These are phyloP conservation scores for Gnetum montanum DNA, from an alignment of 75 land plant species.

Conservation along the genomic window DNA sequence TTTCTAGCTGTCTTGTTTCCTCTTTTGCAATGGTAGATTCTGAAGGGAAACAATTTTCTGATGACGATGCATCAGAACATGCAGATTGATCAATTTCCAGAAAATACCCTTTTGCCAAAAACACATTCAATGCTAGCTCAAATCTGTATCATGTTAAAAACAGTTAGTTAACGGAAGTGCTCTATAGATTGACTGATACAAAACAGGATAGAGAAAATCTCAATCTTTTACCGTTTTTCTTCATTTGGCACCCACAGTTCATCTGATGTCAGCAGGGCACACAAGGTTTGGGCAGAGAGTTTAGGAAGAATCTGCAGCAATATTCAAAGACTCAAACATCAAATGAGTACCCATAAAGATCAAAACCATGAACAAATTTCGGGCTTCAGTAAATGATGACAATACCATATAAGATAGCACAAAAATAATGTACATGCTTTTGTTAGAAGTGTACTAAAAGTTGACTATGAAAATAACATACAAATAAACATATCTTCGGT, in stretches of 20 bases:
- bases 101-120: constrained; percentile 51
- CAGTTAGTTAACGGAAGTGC: background rate
- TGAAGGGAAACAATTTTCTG: background rate
- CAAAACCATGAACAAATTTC: too few relatives aligned
- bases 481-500: too few relatives aligned
- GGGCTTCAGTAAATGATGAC: too few relatives aligned
- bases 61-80: constrained; percentile 1
- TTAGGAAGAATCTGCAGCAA: constrained; percentile 70
- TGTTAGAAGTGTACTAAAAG: too few relatives aligned
- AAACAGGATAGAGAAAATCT: background rate
- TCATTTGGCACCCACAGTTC: constrained; percentile 92
- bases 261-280: constrained; percentile 82
- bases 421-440: too few relatives aligned
- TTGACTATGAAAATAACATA: too few relatives aligned
- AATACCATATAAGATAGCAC: too few relatives aligned
- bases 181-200: too few relatives aligned
- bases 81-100: constrained; percentile 33
- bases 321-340: background rate
- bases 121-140: constrained; percentile 73
- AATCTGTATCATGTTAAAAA: constrained; percentile 42
- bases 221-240: constrained; percentile 62
- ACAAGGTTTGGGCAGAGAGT: constrained; percentile 86
- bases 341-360: background rate
- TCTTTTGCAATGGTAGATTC: background rate
- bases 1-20: background rate